Conservation (phyloP, 495 filamentous ascomycete genomes). For the Halenospora varia region DNA sequence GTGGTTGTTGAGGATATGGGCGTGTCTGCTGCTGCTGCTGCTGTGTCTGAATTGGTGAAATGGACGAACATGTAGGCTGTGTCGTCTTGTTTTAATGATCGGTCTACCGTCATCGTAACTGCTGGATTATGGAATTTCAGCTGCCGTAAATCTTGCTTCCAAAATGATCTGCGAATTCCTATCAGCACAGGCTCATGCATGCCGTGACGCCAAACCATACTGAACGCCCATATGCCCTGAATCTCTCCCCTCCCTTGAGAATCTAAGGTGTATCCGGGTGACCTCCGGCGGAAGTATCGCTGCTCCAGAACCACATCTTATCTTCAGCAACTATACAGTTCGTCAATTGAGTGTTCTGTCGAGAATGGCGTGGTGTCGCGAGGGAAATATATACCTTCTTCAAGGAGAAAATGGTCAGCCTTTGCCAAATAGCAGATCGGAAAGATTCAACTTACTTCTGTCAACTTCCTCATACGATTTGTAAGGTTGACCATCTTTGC, state of each 20-base stretch:
- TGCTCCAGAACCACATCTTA: conserved; percentile 77
- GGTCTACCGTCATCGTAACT: conserved; percentile 75
- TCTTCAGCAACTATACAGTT: conserved; percentile 56
- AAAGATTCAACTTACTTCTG: conserved; percentile 55
- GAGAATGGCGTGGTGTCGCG: background rate
- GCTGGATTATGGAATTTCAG: conserved; percentile 93
- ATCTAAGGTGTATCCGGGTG: conserved; percentile 78
- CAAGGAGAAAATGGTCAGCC: conserved; percentile 3
- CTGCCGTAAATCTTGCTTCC: conserved; percentile 73
- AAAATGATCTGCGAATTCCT: conserved; percentile 67
- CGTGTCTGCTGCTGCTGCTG: conserved; percentile 22
- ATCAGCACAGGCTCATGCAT: too few relatives aligned
- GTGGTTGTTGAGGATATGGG: conserved; percentile 20
- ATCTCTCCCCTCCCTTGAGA: conserved; percentile 57
- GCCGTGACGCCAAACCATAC: too few relatives aligned
- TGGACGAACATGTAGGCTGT: conserved; percentile 73
- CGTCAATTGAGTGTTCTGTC: conserved; percentile 31
- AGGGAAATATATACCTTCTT: conserved; percentile 25
- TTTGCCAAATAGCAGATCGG: background rate
- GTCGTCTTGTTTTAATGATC: conserved; percentile 49
- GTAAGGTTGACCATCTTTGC: conserved; percentile 74
- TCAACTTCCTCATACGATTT: conserved; percentile 74
- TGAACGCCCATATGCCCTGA: too few relatives aligned
- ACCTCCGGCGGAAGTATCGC: conserved; percentile 75
- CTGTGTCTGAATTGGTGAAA: conserved; percentile 44